Percentiles rank a stretch among this genome's conserved stretches.
phyloP scores from a whole-genome alignment of 164 flowering plant species.

The Stephania japonica region DNA sequence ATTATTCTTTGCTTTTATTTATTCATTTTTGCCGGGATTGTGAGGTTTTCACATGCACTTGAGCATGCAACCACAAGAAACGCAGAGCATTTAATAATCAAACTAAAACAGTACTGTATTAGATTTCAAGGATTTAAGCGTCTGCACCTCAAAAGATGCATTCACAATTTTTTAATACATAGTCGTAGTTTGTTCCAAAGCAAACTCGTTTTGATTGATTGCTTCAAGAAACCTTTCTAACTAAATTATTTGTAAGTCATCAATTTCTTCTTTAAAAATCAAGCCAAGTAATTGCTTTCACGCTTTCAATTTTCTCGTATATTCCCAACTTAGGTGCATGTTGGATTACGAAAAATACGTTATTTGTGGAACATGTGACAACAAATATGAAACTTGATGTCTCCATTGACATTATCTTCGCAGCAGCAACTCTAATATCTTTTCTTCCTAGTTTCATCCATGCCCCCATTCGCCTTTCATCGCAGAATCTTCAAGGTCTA shows the following conservation, averaged over 20 bases:
- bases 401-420: not conserved
- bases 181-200: not conserved
- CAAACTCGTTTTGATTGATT: not conserved
- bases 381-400: no score
- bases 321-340: not conserved
- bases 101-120: not conserved
- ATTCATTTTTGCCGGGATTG: not conserved
- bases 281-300: not conserved
- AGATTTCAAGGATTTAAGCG: not conserved
- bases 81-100: not conserved
- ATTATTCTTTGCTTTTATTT: no score
- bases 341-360: not conserved
- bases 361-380: not conserved
- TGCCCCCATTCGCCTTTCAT: not conserved
- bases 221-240: not conserved
- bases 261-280: not conserved
- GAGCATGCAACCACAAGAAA: not conserved
- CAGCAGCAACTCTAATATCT: not conserved
- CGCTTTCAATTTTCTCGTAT: not conserved
- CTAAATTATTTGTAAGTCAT: not conserved
- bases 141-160: not conserved
- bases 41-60: not conserved
- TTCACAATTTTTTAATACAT: not conserved
- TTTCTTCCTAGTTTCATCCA: not conserved
- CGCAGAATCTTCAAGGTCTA: not conserved